Base-by-base conservation (phyloP, 768 basidiomycete species). In the Hypholoma fasciculare region DNA sequence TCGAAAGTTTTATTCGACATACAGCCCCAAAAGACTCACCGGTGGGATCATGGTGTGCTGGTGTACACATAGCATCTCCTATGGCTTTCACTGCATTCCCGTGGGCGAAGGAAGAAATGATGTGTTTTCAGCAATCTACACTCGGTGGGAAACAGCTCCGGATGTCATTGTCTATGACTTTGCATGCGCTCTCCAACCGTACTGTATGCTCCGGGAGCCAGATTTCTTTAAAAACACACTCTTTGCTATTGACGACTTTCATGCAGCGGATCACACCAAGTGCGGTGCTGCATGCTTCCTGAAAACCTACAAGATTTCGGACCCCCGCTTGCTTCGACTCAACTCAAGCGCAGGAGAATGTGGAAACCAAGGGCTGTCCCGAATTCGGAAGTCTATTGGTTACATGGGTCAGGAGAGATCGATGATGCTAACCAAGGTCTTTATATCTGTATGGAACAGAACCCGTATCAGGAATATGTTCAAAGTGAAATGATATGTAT, bases 41-140 rank as follows among this genome's bases (percentile, higher is more conserved):
- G 71, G 72, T 6, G 71, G 72, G 1, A 66, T 73, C 1, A 70
- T 71, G 68, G 66, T 63, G 4, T 59, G 58, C 4, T 75, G 72
- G 72, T 74, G 71, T 43, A 71, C 71, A 0, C 72, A 74, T 59
- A 67, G 65, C 50, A 64, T 72, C 2, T 64, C 67, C 42, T 72
- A 72, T 61, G 70, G 74, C 1, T 75, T 74, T 53, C 71, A 74
- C 34, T 70, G 68, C 55, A 78, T 76, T 23, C 76, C 74, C 0
- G 46, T 60, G 14, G 69, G 65, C 2, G 76, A 77, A 61, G 75
- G 76, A 3, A 46, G 71, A 2, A 76, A 78, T 54, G 72, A 77
- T 61, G 72, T 76, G 0, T 78, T 78, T 55, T 75, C 71, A n/a
- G n/a, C n/a, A n/a, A n/a, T n/a, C n/a, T n/a, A n/a, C n/a, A n/a